These are phyloP conservation scores for Phytophthora idaei DNA, from an alignment of 352 stramenopile genomes.

Conservation along the genomic window DNA sequence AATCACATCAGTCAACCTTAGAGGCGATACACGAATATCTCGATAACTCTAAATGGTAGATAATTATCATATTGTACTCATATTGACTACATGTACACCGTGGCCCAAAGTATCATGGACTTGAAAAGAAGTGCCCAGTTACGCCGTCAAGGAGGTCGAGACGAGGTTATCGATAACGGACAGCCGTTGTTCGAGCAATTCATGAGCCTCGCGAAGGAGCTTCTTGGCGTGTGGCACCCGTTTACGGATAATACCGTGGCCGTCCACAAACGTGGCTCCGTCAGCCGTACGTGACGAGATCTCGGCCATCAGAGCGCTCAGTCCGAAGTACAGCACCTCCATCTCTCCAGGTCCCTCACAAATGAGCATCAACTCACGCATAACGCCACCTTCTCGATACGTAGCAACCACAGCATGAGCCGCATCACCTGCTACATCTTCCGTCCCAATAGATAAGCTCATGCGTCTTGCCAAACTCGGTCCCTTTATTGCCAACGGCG, in stretches of 20 bases:
- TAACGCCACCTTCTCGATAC: constrained; percentile 35
- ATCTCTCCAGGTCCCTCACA: constrained; percentile 68
- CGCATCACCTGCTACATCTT: constrained; percentile 9
- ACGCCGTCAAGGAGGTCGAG: no score
- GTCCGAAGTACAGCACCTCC: constrained; percentile 57
- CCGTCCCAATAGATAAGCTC: constrained; percentile 10
- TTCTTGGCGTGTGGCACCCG: constrained; percentile 70
- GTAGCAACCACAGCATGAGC: constrained; percentile 43
- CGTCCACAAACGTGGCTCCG: constrained; percentile 65
- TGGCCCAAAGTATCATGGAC: no score
- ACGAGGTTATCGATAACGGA: no score
- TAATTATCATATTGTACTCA: no score
- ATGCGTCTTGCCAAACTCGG: constrained; percentile 15
- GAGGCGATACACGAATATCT: no score
- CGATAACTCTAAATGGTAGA: no score
- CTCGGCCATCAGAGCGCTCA: constrained; percentile 57
- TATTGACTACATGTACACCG: no score
- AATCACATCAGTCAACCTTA: no score
- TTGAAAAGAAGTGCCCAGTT: no score
- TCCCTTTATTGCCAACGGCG: constrained; percentile 40
- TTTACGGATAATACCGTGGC: constrained; percentile 65
- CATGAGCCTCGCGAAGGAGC: constrained; percentile 53
- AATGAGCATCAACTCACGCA: constrained; percentile 59
- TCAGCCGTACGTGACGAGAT: constrained; percentile 41
- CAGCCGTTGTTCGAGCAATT: constrained; percentile 43